These are phyloP conservation scores for Talaromyces trachyspermus DNA, from an alignment of 495 filamentous ascomycete genomes.

Conservation along the genomic window DNA sequence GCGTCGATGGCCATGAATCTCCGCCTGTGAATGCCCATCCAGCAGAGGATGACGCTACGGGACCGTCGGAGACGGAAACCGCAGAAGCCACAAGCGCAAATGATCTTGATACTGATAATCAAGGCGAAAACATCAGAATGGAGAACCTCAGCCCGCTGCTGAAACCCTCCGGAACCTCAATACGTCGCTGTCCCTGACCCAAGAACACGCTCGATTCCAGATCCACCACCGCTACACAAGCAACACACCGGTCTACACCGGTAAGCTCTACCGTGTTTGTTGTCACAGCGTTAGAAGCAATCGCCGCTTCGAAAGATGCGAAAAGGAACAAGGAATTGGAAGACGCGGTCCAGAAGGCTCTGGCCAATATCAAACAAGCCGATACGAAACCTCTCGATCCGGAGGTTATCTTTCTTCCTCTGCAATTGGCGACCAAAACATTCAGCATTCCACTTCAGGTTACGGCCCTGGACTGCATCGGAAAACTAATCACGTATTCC, in stretches of 20 bases:
- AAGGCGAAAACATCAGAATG: background rate
- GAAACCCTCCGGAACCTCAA: slow-evolving; percentile 4
- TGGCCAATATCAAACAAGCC: slow-evolving; percentile 72
- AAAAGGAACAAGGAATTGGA: slow-evolving; percentile 70
- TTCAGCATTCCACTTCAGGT: slow-evolving; percentile 77
- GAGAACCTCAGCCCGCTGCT: background rate
- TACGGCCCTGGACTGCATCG: slow-evolving; percentile 92
- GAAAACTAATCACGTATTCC: slow-evolving; percentile 96
- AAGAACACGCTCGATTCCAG: slow-evolving; percentile 48
- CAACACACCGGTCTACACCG: slow-evolving; percentile 45
- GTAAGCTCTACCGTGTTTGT: slow-evolving; percentile 95
- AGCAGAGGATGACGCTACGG: background rate
- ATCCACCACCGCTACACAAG: slow-evolving; percentile 48
- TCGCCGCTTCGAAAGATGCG: slow-evolving; percentile 82
- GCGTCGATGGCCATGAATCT: slow-evolving; percentile 1
- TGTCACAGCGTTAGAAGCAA: slow-evolving; percentile 82
- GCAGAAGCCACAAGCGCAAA: background rate
- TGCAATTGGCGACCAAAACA: slow-evolving; percentile 80
- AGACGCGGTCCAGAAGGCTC: slow-evolving; percentile 71
- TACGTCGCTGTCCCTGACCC: slow-evolving; percentile 11
- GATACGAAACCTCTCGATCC: slow-evolving; percentile 67
- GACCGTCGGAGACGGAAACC: background rate
- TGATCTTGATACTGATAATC: background rate
- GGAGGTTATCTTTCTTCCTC: slow-evolving; percentile 81
- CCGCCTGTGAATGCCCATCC: slow-evolving; percentile 1